Evolutionary conservation across 2,329 filamentous ascomycete species (phyloP), one percentile per base, ranked within the genome.

Genomic region (Epichloe uncinata): DNA sequence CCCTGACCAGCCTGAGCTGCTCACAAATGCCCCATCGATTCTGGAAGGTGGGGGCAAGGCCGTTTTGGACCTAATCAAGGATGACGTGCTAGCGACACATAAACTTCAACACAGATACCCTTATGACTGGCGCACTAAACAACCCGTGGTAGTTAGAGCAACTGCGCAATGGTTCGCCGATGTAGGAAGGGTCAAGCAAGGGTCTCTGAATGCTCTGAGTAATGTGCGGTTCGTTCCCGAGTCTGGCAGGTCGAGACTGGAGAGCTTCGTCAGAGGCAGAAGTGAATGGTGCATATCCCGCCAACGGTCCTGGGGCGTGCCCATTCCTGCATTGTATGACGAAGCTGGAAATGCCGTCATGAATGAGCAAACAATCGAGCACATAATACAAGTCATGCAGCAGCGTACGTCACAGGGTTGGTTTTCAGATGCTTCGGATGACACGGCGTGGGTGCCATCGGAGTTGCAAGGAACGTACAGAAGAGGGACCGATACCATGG

Each of bases 101-200:
- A 74, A 73, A 50, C 84, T 91, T 62, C 75, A 75, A 48, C 93
- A 98, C 72, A 97, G 95, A 66, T 97, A 97, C 63, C 93, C 93
- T 0, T 95, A 97, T 58, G 93, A 98, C 67, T 98, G 93, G 93
- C 79, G 93, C 49, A 95, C 91, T 0, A 98, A 97, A 67, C 76
- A 85, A 57, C 93, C 93, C 1, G 83, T 98, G 46, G 88, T 98
- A 52, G 80, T 94, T 35, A 75, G 93, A 56, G 91, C 93, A 3
- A 98, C 94, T 0, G 87, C 90, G 38, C 93, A 98, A 67, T 98
- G 93, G 93, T 98, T 98, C 62, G 89, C 93, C 11, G 87, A 97
- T 64, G 87, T 96, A 2, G 87, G 77, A 13, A 79, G 75, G 47
- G 91, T 97, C 65, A 94, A 94, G 58, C 71, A 78, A 1, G 73